Conservation (phyloP, 2,329 filamentous ascomycete species). For the Talaromyces sp. region DNA sequence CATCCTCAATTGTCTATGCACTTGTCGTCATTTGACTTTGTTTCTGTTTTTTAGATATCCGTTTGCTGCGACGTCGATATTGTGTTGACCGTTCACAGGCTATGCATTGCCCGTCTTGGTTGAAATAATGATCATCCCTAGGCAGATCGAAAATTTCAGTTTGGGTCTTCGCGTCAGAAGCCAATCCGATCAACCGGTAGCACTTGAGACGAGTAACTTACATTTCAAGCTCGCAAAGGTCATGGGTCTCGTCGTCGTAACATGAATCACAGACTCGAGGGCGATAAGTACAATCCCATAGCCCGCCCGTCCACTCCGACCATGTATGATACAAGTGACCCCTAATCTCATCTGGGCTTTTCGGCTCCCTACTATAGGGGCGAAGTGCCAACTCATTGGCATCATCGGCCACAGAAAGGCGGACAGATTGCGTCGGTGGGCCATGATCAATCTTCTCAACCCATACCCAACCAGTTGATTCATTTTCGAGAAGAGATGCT, state of each 20-base stretch:
- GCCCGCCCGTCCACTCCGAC: background rate
- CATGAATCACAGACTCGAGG: conserved; percentile 1
- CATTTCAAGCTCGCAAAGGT: conserved; percentile 14
- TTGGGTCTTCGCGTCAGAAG: background rate
- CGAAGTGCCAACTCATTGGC: background rate
- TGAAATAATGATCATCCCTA: conserved; percentile 20
- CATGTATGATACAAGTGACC: conserved; percentile 1
- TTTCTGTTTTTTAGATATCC: conserved; percentile 26
- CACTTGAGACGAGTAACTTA: background rate
- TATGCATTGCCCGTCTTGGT: conserved; percentile 18
- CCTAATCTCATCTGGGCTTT: background rate
- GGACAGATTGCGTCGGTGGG: background rate
- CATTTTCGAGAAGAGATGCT: background rate
- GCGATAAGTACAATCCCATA: conserved; percentile 16
- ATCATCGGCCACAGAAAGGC: conserved; percentile 9
- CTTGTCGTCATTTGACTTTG: background rate
- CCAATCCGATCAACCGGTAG: background rate
- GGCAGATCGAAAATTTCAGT: background rate
- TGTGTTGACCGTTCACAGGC: conserved; percentile 1
- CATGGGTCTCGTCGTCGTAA: background rate
- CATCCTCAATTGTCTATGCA: background rate
- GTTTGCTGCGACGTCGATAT: conserved; percentile 13
- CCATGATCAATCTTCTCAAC: conserved; percentile 13
- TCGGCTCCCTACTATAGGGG: background rate
- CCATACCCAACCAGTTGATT: background rate